A percentile compares a stretch with the other conserved stretches of the same genome.
These are phyloP conservation scores for Mycotypha africana DNA, from an alignment of 371 early-diverging fungal species.

Conservation along the genomic window DNA sequence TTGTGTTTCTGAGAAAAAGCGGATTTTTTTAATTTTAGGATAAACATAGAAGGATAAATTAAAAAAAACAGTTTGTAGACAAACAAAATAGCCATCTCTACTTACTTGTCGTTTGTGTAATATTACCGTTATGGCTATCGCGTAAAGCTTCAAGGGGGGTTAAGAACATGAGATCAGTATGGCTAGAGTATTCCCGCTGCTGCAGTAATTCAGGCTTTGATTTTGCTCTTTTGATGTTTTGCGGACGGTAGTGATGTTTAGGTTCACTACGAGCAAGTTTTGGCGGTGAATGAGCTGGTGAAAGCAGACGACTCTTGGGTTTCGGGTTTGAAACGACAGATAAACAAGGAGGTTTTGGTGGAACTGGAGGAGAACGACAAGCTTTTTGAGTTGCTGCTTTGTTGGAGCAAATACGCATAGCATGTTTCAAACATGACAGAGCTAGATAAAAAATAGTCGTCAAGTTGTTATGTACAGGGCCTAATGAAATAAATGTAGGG, in stretches of 20 bases:
- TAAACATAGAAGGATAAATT: too few relatives aligned
- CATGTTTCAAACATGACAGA: constrained; percentile 24
- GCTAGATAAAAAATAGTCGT: constrained; percentile 26
- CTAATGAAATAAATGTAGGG: not conserved
- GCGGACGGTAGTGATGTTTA: not conserved
- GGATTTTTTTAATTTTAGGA: constrained; percentile 9
- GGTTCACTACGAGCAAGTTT: too few relatives aligned
- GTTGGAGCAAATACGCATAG: constrained; percentile 16
- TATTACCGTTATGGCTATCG: too few relatives aligned
- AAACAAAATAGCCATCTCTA: too few relatives aligned
- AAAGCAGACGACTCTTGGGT: too few relatives aligned
- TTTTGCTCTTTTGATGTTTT: not conserved
- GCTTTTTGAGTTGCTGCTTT: not conserved
- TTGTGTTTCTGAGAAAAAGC: not conserved
- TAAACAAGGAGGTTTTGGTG: constrained; percentile 23
- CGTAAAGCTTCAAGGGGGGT: too few relatives aligned
- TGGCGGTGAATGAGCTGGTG: constrained; percentile 31
- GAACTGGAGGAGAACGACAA: constrained; percentile 18
- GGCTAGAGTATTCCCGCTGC: too few relatives aligned
- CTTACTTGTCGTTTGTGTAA: too few relatives aligned
- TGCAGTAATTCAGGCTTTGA: not conserved
- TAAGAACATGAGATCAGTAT: too few relatives aligned
- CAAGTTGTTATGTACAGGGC: constrained; percentile 10
- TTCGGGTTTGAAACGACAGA: not conserved
- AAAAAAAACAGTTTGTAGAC: too few relatives aligned